Base-by-base conservation (phyloP, 345 rosid genomes). In the Punica granatum region DNA sequence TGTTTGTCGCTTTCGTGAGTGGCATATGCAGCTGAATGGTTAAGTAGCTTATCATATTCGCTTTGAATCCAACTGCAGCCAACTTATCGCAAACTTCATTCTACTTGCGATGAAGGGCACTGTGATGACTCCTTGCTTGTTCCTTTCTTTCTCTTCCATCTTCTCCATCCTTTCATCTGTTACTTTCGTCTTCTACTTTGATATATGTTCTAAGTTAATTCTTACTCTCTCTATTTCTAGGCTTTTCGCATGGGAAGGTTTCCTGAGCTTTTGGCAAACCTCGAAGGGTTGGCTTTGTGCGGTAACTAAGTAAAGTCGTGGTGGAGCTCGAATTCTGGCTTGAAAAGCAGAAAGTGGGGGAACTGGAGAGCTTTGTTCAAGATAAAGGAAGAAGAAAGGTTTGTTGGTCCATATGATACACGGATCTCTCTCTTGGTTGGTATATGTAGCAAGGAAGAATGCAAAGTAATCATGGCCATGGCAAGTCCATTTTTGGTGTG, bases 31-130 rank as follows among this genome's bases (percentile, higher is more conserved):
- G 78, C 76, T 94, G 86, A 21, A 81, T 75, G 23, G 95, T 94
- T 60, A 91, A 69, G 86, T 94, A 94, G 84, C 84, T 94, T 51
- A 87, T 82, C 99, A 94, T 91, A 69, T 94, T 94, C 33, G 93
- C 65, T 44, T 58, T 28, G 74, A 94, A 91, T 26, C 99, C 98
- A 54, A 89, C 89, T 63, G 89, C 92, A 3, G 98, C 98, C 64
- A 94, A 67, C 77, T 89, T 94, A 83, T 94, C 98, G 67, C 96
- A 88, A 9, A 75, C 83, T 78, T 94, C 99, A 66, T 89, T 94
- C 64, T 80, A 88, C 94, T 78, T 23, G 86, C 84, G 74, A 88
- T 88, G 84, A 84, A 88, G 67, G 94, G 94, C 94, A 88, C 86
- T 12, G 89, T 84, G 69, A 84, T 48, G 66, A 84, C 94, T 42